Base-by-base conservation (phyloP, 1,139 yeast species). In the Sugiyamaella japonica region DNA sequence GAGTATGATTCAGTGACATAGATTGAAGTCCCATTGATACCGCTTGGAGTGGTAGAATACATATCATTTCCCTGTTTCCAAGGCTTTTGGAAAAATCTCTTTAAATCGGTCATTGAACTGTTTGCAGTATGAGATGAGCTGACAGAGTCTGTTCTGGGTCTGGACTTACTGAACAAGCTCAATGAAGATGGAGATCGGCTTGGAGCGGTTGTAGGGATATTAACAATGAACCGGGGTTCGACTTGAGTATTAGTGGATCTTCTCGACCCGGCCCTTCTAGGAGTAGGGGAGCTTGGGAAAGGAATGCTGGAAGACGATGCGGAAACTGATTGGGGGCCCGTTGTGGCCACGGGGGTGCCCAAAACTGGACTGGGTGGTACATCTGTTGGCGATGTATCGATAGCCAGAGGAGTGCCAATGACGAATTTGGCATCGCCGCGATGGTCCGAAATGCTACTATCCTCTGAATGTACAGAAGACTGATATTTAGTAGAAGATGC, bases 1-100 rank as follows among this genome's bases (percentile, higher is more conserved):
- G 48, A 29, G 40, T 55, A 47, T 13, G 56, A 48, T 47, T 47
- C 53, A 17, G 56, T 52, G 28, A 55, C 55, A 20, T 55, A 55
- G 31, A 55, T 52, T 13, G 54, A 41, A 12, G 46, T 32, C 1
- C 57, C 52, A 38, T 32, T 25, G 10, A 15, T 15, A 7, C 43
- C 47, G 1, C 41, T 17, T 1, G 50, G 44, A 25, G 49, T 42
- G 3, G 52, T 44, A 2, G 50, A 37, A 16, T 44, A 28, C n/a
- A 37, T 28, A 20, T 23, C 50, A n/a, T 37, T 39, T 17, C 53
- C 55, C 48, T 56, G 59, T 50, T 60, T 65, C 67, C 65, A 63
- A 13, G 66, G 66, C 54, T 67, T 66, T 45, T 67, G 70, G 59
- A 68, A 66, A 50, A 67, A 67, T 36, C 71, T 63, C 49, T 65